Percentiles rank a stretch among this genome's conserved stretches.
Conservation (phyloP, 192 early-diverging fungal genomes). For the Coemansia guatemalensis region DNA sequence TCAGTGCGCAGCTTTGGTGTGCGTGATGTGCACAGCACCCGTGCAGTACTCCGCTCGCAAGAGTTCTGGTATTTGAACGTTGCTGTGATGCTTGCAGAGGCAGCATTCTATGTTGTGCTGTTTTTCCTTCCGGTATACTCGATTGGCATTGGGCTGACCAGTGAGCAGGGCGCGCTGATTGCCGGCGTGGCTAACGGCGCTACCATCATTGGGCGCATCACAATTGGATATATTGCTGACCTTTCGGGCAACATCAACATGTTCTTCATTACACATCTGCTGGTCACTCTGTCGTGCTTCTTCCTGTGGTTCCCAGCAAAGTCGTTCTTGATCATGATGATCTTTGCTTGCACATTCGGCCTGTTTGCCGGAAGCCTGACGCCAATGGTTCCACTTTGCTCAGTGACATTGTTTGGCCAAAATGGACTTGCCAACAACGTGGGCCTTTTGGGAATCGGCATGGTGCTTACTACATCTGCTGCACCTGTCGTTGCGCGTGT, state of each 20-base stretch:
- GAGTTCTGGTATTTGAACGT: conserved; percentile 56
- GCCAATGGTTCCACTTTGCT: conserved; percentile 52
- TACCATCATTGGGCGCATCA: conserved; percentile 61
- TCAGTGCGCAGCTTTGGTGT: conserved; percentile 56
- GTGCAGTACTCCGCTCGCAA: conserved; percentile 44
- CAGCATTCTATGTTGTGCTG: conserved; percentile 51
- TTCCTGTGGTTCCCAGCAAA: conserved; percentile 56
- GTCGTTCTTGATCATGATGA: conserved; percentile 51
- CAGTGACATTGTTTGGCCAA: conserved; percentile 55
- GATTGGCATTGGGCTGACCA: conserved; percentile 59
- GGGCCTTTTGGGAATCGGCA: conserved; percentile 50
- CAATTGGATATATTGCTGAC: conserved; percentile 66
- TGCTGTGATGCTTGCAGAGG: conserved; percentile 54
- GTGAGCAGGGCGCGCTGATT: conserved; percentile 61
- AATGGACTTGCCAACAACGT: conserved; percentile 53
- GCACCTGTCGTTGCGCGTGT: conserved; percentile 49
- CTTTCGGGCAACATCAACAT: conserved; percentile 55
- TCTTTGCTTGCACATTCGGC: conserved; percentile 52
- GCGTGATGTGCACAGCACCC: conserved; percentile 48
- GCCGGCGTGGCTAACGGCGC: conserved; percentile 66
- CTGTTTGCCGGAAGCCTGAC: conserved; percentile 54
- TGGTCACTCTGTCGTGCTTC: conserved; percentile 51
- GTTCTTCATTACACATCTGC: conserved; percentile 50
- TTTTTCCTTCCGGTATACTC: conserved; percentile 55
- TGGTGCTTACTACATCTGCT: conserved; percentile 51